These are phyloP conservation scores for Aspergillus glaucus DNA, from an alignment of 2,329 filamentous ascomycete genomes.

Conservation along the genomic window DNA sequence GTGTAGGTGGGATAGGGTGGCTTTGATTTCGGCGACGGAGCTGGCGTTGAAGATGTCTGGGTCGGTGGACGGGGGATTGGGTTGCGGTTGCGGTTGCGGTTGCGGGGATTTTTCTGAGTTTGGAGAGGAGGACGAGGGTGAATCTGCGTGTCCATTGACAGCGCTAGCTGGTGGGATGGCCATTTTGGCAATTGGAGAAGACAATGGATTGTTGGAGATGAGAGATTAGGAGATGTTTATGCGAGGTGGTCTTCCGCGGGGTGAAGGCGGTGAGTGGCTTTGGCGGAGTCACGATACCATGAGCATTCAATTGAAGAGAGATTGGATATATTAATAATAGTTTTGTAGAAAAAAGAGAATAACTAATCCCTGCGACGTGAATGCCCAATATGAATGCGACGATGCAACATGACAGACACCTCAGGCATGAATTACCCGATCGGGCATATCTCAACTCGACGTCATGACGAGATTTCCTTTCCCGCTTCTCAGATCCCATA, in stretches of 20 bases:
- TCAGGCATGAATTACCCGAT: not conserved
- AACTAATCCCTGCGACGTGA: no score
- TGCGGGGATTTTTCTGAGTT: not conserved
- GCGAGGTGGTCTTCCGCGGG: not conserved
- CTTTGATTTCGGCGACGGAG: slow-evolving; percentile 71
- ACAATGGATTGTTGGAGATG: not conserved
- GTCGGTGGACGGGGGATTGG: slow-evolving; percentile 6
- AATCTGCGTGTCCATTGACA: slow-evolving; percentile 22
- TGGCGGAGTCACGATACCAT: not conserved
- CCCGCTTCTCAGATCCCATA: not conserved
- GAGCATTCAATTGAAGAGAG: no score
- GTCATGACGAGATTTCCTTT: not conserved
- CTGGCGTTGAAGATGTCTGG: slow-evolving; percentile 60
- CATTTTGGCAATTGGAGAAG: slow-evolving; percentile 10
- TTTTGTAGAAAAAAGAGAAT: no score
- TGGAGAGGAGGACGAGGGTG: slow-evolving; percentile 3
- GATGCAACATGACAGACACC: not conserved
- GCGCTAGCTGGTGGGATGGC: slow-evolving; percentile 8
- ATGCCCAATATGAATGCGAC: not conserved
- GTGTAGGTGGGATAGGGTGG: slow-evolving; percentile 68
- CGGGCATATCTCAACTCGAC: not conserved
- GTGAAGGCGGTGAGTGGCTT: not conserved
- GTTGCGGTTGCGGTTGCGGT: not conserved
- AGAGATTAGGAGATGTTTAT: not conserved
- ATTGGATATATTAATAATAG: no score